Evolutionary conservation across 2,329 filamentous ascomycete species (phyloP), one percentile per base, ranked within the genome.

Genomic region (Orbilia oligospora): DNA sequence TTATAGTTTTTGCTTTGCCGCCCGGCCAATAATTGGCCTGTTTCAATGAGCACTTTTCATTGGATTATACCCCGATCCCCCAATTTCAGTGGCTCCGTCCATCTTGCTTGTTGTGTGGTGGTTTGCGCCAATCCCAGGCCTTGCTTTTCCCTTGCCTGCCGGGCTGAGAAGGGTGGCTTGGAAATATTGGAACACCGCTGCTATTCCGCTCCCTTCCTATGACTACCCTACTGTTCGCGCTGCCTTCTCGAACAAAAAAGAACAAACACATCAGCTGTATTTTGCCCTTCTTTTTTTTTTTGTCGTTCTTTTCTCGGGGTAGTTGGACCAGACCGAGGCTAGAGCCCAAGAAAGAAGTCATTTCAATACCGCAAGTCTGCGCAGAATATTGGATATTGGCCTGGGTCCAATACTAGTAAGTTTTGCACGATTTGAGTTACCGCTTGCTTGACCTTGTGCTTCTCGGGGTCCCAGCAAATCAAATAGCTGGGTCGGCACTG

Each of bases 111-210:
- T 30, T 38, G 55, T 55, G 24, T 10, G 51, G 38, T 67, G 61
- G 67, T 41, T 77, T 77, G 51, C 73, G 61, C 73, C 73, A 77
- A 77, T 77, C 73, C 73, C 14, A 71, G 67, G 58, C 51, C 61
- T 64, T 66, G 66, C 53, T 71, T 77, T 71, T 67, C 58, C 51
- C 65, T 63, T 67, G 51, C 70, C 46, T 58, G 36, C 67, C 67
- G 71, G 73, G 73, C 73, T 77, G 73, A 77, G 73, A 67, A 71
- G 67, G 67, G 73, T 77, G 73, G 73, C 73, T 77, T 77, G 66
- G 73, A 77, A 67, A 71, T 66, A 67, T 71, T 41, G 66, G 66
- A 66, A 67, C 67, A 71, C 41, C 53, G n/a, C 46, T 67, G 61
- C 69, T 72, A 65, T 72, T 72, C 69, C 61, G 51, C 61, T 61